These are phyloP conservation scores for Aspergillus brasiliensis DNA, from an alignment of 2,329 filamentous ascomycete species.

Conservation along the genomic window DNA sequence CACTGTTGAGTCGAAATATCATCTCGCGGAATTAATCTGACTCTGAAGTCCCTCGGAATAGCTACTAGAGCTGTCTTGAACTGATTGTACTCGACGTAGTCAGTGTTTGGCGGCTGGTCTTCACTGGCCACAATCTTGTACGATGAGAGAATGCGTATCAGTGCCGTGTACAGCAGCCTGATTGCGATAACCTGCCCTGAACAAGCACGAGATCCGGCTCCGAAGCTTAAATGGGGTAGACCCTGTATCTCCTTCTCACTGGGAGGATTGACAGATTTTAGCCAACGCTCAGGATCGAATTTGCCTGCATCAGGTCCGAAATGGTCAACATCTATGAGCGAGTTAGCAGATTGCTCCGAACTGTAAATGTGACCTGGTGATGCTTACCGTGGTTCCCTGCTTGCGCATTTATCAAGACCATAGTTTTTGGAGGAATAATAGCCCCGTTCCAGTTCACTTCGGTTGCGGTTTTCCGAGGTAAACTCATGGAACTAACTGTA, in stretches of 20 bases:
- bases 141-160: constrained; percentile 56
- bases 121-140: constrained; percentile 56
- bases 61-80: constrained; percentile 63
- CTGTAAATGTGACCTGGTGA: neutral
- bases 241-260: constrained; percentile 50
- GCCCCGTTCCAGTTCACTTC: constrained; percentile 67
- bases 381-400: constrained; percentile 61
- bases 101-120: constrained; percentile 59
- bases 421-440: constrained; percentile 70
- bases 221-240: constrained; percentile 59
- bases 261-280: constrained; percentile 46
- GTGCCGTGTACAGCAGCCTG: constrained; percentile 57
- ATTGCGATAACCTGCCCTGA: constrained; percentile 61
- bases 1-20: constrained; percentile 41
- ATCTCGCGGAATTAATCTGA: constrained; percentile 58
- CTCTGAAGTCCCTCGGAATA: constrained; percentile 61
- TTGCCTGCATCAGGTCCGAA: constrained; percentile 57
- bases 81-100: constrained; percentile 65
- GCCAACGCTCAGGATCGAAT: constrained; percentile 68
- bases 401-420: constrained; percentile 75
- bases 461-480: constrained; percentile 68
- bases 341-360: neutral
- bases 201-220: constrained; percentile 61
- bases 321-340: constrained; percentile 56
- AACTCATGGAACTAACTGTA: constrained; percentile 71